phyloP scores from a whole-genome alignment of 2,329 filamentous ascomycete species.

The Ophiostoma ulmi region DNA sequence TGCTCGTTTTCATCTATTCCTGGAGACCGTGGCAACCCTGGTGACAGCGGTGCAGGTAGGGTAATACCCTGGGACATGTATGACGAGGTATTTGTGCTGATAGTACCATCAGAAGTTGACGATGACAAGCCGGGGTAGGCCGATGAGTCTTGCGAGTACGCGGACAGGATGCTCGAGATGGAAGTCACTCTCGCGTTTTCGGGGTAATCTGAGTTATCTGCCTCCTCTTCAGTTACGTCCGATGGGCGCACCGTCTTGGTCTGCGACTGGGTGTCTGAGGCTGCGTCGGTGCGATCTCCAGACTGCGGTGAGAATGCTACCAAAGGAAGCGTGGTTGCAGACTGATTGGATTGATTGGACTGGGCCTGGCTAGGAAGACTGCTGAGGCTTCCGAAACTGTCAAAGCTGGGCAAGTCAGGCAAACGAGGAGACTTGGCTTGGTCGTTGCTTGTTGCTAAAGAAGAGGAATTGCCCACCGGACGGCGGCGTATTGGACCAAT shows the following conservation, averaged over 20 bases:
- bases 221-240: neutral
- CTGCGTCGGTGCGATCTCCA: neutral
- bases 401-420: conserved; percentile 5
- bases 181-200: conserved; percentile 34
- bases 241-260: conserved; percentile 24
- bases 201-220: neutral
- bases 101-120: conserved; percentile 37
- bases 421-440: neutral
- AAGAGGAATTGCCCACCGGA: neutral
- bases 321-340: neutral
- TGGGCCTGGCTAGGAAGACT: neutral
- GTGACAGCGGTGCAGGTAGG: conserved; percentile 26
- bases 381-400: neutral
- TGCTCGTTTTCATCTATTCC: conserved; percentile 9
- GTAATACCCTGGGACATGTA: conserved; percentile 28
- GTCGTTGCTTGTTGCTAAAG: neutral
- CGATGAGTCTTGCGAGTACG: conserved; percentile 41
- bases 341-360: neutral
- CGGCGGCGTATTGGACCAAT: conserved; percentile 6
- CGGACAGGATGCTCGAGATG: conserved; percentile 51
- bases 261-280: conserved; percentile 25
- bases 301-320: neutral
- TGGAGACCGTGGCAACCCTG: neutral
- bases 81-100: conserved; percentile 36
- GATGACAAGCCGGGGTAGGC: conserved; percentile 20